Conservation (phyloP, 345 rosid species). For the Carallia pectinifolia region DNA sequence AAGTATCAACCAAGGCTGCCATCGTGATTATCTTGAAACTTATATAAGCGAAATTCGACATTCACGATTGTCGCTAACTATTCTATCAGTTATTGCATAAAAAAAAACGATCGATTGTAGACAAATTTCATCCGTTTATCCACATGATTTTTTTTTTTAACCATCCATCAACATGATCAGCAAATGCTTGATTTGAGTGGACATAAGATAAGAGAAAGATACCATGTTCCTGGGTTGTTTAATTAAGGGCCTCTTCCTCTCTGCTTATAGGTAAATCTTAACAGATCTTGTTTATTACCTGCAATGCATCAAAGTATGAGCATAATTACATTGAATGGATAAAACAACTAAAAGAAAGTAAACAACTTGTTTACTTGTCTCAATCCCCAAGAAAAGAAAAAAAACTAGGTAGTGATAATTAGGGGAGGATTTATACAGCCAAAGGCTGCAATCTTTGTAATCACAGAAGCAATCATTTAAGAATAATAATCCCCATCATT, state of each 20-base stretch:
- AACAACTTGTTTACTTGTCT: conserved; percentile 10
- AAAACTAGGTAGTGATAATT: background rate
- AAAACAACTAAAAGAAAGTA: conserved; percentile 2
- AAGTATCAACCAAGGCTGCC: too few species aligned
- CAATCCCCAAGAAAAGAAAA: conserved; percentile 8
- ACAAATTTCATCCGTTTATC: too few species aligned
- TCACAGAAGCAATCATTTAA: conserved; percentile 56
- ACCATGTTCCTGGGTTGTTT: background rate
- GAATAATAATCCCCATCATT: conserved; percentile 74
- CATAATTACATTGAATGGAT: background rate
- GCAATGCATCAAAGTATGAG: background rate
- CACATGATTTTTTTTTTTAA: too few species aligned
- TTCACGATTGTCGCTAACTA: too few species aligned
- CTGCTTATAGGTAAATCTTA: background rate
- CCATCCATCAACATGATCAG: too few species aligned
- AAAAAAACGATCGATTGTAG: too few species aligned
- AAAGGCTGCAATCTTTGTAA: background rate
- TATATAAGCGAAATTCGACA: too few species aligned
- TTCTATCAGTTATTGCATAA: too few species aligned
- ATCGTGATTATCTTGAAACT: too few species aligned
- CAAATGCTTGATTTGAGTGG: too few species aligned
- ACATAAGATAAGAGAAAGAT: too few species aligned
- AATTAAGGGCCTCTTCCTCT: background rate
- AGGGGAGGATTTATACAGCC: background rate
- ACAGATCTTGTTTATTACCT: background rate